phyloP scores from a whole-genome alignment of 1,284 basidiomycete genomes.

The Mycosarcoma mackinlayi region DNA sequence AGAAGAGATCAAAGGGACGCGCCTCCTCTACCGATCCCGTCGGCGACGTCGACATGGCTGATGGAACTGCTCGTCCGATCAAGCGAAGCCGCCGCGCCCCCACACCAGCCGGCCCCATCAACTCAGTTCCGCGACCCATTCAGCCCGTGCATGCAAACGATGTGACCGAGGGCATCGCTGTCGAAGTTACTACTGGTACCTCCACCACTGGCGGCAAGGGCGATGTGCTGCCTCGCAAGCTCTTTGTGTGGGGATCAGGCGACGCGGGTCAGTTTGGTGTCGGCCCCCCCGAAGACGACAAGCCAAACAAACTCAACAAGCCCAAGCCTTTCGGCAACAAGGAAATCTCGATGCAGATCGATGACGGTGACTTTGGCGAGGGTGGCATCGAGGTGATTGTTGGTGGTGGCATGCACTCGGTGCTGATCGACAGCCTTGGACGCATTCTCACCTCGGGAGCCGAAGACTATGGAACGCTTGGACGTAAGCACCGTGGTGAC shows the following conservation, averaged over 20 bases:
- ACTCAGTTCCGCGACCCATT: constrained; percentile 36
- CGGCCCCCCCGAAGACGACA: constrained; percentile 62
- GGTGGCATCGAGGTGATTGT: constrained; percentile 59
- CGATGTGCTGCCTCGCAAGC: constrained; percentile 54
- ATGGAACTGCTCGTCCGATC: constrained; percentile 32
- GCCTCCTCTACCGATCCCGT: constrained; percentile 27
- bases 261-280: constrained; percentile 66
- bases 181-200: constrained; percentile 27
- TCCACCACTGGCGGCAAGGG: constrained; percentile 27
- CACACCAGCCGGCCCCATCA: constrained; percentile 53
- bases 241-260: constrained; percentile 67
- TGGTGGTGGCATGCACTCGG: constrained; percentile 66
- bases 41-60: constrained; percentile 32
- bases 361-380: constrained; percentile 54
- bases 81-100: constrained; percentile 39
- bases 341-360: constrained; percentile 54
- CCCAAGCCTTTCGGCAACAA: constrained; percentile 60
- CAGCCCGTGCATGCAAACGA: constrained; percentile 37
- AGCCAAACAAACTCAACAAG: constrained; percentile 65
- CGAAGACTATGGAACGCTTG: constrained; percentile 91
- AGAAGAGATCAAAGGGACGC: constrained; percentile 22
- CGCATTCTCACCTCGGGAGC: constrained; percentile 78
- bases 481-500: constrained; percentile 72
- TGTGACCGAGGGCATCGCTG: constrained; percentile 31
- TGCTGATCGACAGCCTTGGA: constrained; percentile 61